Conservation (phyloP, 139 green algal species). For the Coelastrella sp. region DNA sequence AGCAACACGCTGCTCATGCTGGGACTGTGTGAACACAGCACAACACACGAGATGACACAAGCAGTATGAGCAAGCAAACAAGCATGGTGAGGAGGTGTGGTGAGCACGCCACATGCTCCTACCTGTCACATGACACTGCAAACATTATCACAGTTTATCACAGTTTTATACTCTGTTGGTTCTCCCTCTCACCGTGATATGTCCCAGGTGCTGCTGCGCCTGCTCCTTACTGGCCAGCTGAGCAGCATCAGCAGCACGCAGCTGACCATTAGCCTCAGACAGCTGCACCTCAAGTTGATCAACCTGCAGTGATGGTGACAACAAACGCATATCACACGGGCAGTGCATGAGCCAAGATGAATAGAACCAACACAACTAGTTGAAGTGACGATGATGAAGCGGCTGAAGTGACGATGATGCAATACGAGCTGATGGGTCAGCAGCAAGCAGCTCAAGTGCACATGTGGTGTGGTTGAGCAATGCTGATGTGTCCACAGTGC, state of each 20-base stretch:
- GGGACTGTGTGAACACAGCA: not conserved
- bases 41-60: not conserved
- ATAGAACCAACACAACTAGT: not conserved
- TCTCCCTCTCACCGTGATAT: conserved; percentile 8
- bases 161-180: not conserved
- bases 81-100: not conserved
- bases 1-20: conserved; percentile 21
- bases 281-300: conserved; percentile 1
- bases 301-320: conserved; percentile 10
- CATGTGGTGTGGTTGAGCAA: no score
- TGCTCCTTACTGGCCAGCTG: conserved; percentile 33
- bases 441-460: no score
- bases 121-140: not conserved
- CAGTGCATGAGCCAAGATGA: not conserved
- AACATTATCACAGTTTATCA: not conserved
- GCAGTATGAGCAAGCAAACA: not conserved
- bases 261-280: not conserved
- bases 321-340: conserved; percentile 5
- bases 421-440: no score
- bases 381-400: no score
- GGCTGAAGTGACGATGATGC: no score
- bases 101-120: not conserved
- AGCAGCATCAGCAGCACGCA: conserved; percentile 25
- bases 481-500: no score
- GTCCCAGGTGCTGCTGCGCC: conserved; percentile 30